A percentile compares a stretch with the other conserved stretches of the same genome.
phyloP scores from a whole-genome alignment of 208 protist species.

The Crithidia bombi region DNA sequence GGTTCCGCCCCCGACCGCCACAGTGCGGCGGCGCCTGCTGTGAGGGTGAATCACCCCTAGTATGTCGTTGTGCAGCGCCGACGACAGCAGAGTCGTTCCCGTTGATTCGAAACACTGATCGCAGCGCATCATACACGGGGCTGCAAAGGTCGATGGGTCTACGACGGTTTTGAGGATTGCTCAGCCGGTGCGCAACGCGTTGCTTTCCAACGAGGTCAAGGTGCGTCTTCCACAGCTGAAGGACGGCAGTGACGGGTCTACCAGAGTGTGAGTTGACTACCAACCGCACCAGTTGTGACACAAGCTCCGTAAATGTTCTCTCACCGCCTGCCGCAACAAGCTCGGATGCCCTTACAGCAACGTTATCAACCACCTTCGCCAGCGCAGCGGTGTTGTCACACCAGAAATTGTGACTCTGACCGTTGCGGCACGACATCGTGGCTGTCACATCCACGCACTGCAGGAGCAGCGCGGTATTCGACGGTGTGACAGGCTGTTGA shows the following conservation, averaged over 20 bases:
- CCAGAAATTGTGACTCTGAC: constrained; percentile 19
- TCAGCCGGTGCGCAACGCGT: constrained; percentile 27
- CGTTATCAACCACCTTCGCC: background rate
- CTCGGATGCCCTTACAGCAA: background rate
- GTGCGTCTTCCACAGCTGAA: constrained; percentile 21
- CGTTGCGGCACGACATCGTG: constrained; percentile 22
- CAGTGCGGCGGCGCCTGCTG: background rate
- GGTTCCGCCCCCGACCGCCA: background rate
- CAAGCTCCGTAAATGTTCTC: constrained; percentile 23
- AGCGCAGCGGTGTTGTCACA: background rate
- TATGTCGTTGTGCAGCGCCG: background rate
- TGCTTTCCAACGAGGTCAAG: constrained; percentile 26
- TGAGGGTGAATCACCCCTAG: background rate
- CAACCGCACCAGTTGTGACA: constrained; percentile 45
- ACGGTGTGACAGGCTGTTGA: no score
- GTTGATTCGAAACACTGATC: constrained; percentile 29
- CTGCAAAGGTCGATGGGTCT: constrained; percentile 45
- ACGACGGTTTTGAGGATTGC: constrained; percentile 40
- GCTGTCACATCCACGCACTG: constrained; percentile 21
- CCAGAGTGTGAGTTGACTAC: constrained; percentile 35
- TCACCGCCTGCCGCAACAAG: constrained; percentile 3
- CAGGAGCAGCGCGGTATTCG: background rate
- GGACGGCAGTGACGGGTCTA: constrained; percentile 14
- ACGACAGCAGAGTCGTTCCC: background rate
- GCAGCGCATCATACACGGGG: constrained; percentile 38